Evolutionary conservation across 2,329 filamentous ascomycete genomes (phyloP).

Genomic region (Aspergillus udagawae): DNA sequence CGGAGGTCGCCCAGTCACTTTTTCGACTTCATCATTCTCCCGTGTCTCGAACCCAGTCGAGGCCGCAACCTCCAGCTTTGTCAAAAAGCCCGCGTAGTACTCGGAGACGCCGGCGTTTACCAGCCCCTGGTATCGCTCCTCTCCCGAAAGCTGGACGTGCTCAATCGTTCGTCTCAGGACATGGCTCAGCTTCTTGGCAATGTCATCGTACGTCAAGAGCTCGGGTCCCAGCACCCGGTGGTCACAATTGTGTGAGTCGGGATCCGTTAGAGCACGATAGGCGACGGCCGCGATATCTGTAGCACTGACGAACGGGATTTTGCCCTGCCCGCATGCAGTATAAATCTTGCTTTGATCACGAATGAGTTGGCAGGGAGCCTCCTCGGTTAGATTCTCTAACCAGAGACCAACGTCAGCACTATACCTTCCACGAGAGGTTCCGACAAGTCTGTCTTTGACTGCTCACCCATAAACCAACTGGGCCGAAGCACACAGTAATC

Average conservation of each 20-base stretch:
- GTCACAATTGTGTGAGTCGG: slow-evolving; percentile 41
- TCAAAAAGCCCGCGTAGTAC: background rate
- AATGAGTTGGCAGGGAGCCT: slow-evolving; percentile 30
- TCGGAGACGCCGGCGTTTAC: background rate
- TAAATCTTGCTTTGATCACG: slow-evolving; percentile 41
- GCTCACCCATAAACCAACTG: slow-evolving; percentile 48
- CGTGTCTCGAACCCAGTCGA: slow-evolving; percentile 1
- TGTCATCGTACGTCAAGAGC: slow-evolving; percentile 30
- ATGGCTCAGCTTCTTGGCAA: slow-evolving; percentile 5
- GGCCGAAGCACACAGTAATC: slow-evolving; percentile 45
- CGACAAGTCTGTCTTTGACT: background rate
- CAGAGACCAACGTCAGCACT: background rate
- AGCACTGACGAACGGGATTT: slow-evolving; percentile 46
- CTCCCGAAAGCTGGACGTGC: slow-evolving; percentile 1
- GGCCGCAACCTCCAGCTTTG: background rate
- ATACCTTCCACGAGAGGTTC: background rate
- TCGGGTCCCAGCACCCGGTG: slow-evolving; percentile 32
- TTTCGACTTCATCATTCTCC: slow-evolving; percentile 1
- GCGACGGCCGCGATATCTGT: slow-evolving; percentile 48
- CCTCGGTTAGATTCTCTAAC: slow-evolving; percentile 45
- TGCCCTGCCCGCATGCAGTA: slow-evolving; percentile 43
- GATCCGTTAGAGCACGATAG: slow-evolving; percentile 37
- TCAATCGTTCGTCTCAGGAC: background rate
- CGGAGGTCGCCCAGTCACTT: background rate
- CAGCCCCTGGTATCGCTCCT: background rate